Evolutionary conservation across 225 moss, liverwort and hornwort genomes (phyloP).

Genomic region (Climacium dendroides): DNA sequence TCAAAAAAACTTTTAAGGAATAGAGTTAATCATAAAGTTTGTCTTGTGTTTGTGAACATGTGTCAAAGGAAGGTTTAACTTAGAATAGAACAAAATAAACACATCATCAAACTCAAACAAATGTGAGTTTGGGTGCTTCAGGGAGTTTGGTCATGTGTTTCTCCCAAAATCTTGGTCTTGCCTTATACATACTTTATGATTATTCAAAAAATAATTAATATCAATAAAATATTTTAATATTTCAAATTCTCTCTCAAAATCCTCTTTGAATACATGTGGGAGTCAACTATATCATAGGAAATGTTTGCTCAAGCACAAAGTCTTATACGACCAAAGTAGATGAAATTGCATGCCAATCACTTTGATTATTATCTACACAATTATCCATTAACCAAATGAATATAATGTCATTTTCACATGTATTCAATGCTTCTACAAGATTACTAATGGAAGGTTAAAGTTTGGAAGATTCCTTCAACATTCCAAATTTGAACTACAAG

Average conservation of each 20-base stretch:
- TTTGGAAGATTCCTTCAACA: rapidly evolving
- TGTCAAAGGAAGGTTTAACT: no score
- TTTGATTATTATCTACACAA: neutral
- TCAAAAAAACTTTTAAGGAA: neutral
- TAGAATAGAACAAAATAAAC: no score
- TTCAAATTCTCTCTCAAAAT: neutral
- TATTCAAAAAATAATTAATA: no score
- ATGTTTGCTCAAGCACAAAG: neutral
- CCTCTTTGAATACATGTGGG: neutral
- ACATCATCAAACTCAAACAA: no score
- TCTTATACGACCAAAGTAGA: neutral
- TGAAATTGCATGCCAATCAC: neutral
- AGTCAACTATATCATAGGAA: neutral
- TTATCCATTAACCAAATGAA: neutral
- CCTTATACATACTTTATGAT: no score
- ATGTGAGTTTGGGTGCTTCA: no score
- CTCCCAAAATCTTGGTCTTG: no score
- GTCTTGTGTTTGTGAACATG: no score
- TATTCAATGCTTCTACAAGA: neutral
- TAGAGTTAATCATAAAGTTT: no score
- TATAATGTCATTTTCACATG: neutral
- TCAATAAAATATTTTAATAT: neutral
- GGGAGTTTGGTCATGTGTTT: no score
- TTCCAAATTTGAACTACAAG: neutral
- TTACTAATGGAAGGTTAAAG: neutral